Evolutionary conservation across 495 filamentous ascomycete genomes (phyloP).

Genomic region (Lasiosphaeria miniovina): DNA sequence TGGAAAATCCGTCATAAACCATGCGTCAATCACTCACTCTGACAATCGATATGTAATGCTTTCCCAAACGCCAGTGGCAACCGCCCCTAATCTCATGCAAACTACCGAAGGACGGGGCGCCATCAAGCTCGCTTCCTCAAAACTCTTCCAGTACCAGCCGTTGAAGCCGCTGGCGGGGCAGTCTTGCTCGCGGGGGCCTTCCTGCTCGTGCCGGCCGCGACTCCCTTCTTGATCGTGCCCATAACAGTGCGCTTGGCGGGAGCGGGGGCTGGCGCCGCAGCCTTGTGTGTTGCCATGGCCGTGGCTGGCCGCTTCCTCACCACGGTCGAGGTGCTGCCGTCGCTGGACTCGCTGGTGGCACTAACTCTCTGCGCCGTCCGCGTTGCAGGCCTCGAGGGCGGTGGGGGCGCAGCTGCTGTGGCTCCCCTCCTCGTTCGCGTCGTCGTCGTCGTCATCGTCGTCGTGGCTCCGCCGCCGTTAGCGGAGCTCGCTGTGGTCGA

Average conservation of each 20-base stretch:
- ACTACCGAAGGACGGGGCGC: not conserved
- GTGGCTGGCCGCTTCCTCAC: slow-evolving; percentile 44
- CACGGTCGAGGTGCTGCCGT: slow-evolving; percentile 46
- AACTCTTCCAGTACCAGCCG: slow-evolving; percentile 35
- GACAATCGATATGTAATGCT: not conserved
- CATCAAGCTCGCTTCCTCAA: slow-evolving; percentile 48
- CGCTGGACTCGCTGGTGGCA: slow-evolving; percentile 46
- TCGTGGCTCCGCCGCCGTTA: slow-evolving; percentile 15
- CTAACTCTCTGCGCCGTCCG: slow-evolving; percentile 47
- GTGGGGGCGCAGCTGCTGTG: slow-evolving; percentile 19
- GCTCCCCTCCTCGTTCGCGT: slow-evolving; percentile 37
- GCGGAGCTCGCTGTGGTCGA: slow-evolving; percentile 40
- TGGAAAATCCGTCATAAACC: not conserved
- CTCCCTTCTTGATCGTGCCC: slow-evolving; percentile 42
- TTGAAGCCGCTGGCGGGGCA: slow-evolving; percentile 26
- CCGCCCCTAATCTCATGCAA: not conserved
- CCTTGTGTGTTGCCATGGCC: slow-evolving; percentile 23
- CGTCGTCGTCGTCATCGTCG: slow-evolving; percentile 28
- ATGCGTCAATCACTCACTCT: not conserved
- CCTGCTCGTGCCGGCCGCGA: slow-evolving; percentile 32
- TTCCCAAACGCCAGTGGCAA: slow-evolving; percentile 1
- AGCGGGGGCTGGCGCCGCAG: slow-evolving; percentile 22
- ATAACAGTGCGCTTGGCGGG: slow-evolving; percentile 38
- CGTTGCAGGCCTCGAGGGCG: slow-evolving; percentile 33
- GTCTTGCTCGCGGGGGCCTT: slow-evolving; percentile 38